phyloP scores from a whole-genome alignment of 2,329 filamentous ascomycete genomes.

The Colletotrichum abscissum region DNA sequence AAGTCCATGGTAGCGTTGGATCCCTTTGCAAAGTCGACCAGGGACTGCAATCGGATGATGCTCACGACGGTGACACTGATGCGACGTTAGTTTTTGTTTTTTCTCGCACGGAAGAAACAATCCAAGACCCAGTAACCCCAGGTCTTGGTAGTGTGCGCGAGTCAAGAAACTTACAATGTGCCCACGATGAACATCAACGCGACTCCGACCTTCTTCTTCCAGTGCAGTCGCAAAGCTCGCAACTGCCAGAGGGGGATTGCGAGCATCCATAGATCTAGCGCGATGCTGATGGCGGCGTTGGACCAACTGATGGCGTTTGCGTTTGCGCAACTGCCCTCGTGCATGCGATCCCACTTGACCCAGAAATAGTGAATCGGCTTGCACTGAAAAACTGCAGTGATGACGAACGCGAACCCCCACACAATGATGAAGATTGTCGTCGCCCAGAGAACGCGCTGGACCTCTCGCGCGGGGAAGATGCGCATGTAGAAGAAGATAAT shows the following conservation, averaged over 20 bases:
- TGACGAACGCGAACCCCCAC: conserved; percentile 50
- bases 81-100: not conserved
- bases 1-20: conserved; percentile 40
- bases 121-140: not conserved
- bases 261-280: conserved; percentile 59
- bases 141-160: not conserved
- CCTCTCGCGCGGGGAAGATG: conserved; percentile 54
- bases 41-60: conserved; percentile 41
- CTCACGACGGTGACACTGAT: conserved; percentile 43
- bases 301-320: conserved; percentile 58
- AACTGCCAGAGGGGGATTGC: conserved; percentile 57
- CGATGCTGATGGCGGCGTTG: conserved; percentile 59
- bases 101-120: too few species aligned
- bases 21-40: conserved; percentile 39
- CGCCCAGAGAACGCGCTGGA: conserved; percentile 50
- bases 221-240: conserved; percentile 49
- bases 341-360: conserved; percentile 60
- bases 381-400: conserved; percentile 58
- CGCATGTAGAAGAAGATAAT: conserved; percentile 63
- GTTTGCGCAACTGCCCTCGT: conserved; percentile 56
- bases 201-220: conserved; percentile 56
- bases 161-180: conserved; percentile 44
- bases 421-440: conserved; percentile 49
- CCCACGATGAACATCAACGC: conserved; percentile 58
- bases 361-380: conserved; percentile 60